Evolutionary conservation across 345 rosid genomes (phyloP), one percentile per base, ranked within the genome.

Genomic region (Citrus hindsii): DNA sequence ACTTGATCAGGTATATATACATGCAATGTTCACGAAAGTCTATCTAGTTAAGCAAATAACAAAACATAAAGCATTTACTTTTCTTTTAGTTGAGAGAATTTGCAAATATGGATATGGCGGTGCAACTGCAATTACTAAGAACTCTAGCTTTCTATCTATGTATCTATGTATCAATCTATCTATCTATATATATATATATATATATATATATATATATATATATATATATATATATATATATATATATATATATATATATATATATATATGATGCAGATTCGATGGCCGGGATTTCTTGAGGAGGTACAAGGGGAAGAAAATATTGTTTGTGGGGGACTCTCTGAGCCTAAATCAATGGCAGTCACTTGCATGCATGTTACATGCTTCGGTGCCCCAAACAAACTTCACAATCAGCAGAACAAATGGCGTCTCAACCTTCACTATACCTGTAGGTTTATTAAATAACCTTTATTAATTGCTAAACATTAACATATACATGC

Each of bases 261-360:
- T 48, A 9, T 8, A 2, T 30, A 75, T 79, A 63, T 16, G 62
- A 78, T 79, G 71, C 85, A 94, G 98, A 70, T 94, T 92, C 74
- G 14, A 85, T 58, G 92, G 94, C 3, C 32, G 1, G 73, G 81
- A 84, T 35, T 85, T 92, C 67, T 56, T 90, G 77, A 81, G 42
- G 63, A 89, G 69, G 79, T 85, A 83, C 35, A 87, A 69, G 73
- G 94, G 94, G 79, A 94, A 91, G 83, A 92, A 89, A 66, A 84
- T 94, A 48, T 74, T 92, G 74, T 89, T 91, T 48, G 92, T 92
- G 1, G 98, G 98, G 19, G 98, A 94, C 81, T 94, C 98, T 33
- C 74, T 94, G 5, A 92, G 98, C 88, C 77, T 87, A 58, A 92
- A 91, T 68, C 94, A 91, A 82, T 94, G 96, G 96, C 82, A 90